Evolutionary conservation across 1,139 yeast species (phyloP), one percentile per base, ranked within the genome.

Genomic region (Kluyveromyces marxianus): DNA sequence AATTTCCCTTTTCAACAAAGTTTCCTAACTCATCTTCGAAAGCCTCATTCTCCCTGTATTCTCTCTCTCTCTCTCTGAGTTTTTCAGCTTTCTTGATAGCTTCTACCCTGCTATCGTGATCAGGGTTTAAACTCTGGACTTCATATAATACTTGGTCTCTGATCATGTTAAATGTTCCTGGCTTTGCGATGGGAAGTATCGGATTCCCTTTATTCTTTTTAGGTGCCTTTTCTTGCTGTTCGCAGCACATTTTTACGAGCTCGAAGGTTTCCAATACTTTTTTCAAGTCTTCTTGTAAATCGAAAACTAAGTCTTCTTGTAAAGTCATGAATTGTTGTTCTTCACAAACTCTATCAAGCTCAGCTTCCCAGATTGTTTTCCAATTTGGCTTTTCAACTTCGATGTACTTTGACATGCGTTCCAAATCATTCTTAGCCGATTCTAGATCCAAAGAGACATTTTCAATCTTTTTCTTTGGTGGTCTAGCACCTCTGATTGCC

Each of bases 321-420:
- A 89, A 73, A 51, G 86, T 85, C 67, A 90, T 79, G 61, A 88
- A 88, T 55, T 90, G 95, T 63, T 92, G 97, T 58, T 90, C 97
- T 56, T 88, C 96, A 51, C 96, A 85, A 25, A 92, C 94, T 39
- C 83, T 82, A 54, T 88, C 95, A 49, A 92, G 74, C 59, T 90
- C 97, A 4, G 83, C 71, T 62, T 90, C 96, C 97, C 98, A 92
- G 28, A 88, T 82, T 55, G 79, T 80, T 61, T 88, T 86, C 96
- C 97, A 89, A 35, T 80, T 80, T 3, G 89, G 82, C 54, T 84
- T 84, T 59, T 89, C 97, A 8, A 71, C 71, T 1, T 66, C 58
- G 38, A 94, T 82, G 57, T 78, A 89, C 5, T 66, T 68, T n/a
- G 75, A 72, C 76, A 90, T 76, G 4, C 67, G 65, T 3, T 65